phyloP scores from a whole-genome alignment of 2,329 filamentous ascomycete species.

The Sporothrix mexicana region DNA sequence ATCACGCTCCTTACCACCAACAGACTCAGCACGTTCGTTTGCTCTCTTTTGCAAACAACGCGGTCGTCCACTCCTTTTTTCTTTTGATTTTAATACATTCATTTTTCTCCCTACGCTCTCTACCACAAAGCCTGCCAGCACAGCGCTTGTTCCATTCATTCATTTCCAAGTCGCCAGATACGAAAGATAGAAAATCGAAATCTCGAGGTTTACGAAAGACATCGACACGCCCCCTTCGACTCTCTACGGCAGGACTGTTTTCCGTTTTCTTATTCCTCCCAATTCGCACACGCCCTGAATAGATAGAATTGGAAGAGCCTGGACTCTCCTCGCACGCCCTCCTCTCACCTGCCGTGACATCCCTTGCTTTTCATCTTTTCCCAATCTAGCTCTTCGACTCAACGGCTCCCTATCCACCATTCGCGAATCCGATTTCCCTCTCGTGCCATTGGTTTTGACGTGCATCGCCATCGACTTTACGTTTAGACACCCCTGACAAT shows the following conservation, averaged over 20 bases:
- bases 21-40: conserved; percentile 27
- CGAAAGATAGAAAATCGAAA: conserved; percentile 22
- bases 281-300: not conserved
- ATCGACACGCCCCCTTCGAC: not conserved
- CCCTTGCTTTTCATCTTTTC: conserved; percentile 24
- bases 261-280: not conserved
- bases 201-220: conserved; percentile 18
- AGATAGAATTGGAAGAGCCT: conserved; percentile 12
- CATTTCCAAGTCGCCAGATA: conserved; percentile 47
- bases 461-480: not conserved
- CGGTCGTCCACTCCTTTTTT: conserved; percentile 37
- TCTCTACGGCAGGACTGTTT: conserved; percentile 18
- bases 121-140: conserved; percentile 56
- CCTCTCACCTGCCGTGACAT: not conserved
- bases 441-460: not conserved
- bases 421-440: not conserved
- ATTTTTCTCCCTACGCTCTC: conserved; percentile 35
- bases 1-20: conserved; percentile 31
- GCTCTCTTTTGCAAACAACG: conserved; percentile 15
- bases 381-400: not conserved
- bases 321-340: conserved; percentile 18
- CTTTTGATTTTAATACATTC: conserved; percentile 9
- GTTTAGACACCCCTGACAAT: not conserved
- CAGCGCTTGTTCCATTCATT: conserved; percentile 58
- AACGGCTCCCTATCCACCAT: conserved; percentile 18